phyloP scores from a whole-genome alignment of 2,329 filamentous ascomycete species.

The Trichophaea hybrida region DNA sequence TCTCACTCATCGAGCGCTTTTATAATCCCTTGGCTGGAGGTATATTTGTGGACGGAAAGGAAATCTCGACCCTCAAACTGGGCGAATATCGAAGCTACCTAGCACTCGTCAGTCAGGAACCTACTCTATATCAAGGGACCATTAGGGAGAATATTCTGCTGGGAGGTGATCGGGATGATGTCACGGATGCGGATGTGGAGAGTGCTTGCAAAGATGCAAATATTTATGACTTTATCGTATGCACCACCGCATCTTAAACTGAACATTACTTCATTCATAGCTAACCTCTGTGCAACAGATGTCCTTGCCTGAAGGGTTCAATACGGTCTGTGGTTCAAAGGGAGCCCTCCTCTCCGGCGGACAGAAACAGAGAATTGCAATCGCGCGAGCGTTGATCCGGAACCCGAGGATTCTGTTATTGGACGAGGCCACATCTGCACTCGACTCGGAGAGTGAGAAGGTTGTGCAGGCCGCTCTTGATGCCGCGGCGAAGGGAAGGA shows the following conservation, averaged over 20 bases:
- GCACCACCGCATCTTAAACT: slow-evolving; percentile 29
- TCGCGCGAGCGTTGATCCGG: slow-evolving; percentile 79
- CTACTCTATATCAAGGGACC: slow-evolving; percentile 83
- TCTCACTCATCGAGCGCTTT: slow-evolving; percentile 78
- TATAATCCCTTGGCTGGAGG: slow-evolving; percentile 76
- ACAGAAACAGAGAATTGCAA: slow-evolving; percentile 89
- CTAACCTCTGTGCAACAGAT: slow-evolving; percentile 8
- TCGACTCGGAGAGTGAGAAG: slow-evolving; percentile 65
- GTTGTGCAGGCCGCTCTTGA: slow-evolving; percentile 71
- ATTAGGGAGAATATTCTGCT: slow-evolving; percentile 83
- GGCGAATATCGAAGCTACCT: slow-evolving; percentile 74
- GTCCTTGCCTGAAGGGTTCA: slow-evolving; percentile 51
- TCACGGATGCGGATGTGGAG: slow-evolving; percentile 57
- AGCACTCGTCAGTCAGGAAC: slow-evolving; percentile 84
- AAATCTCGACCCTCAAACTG: slow-evolving; percentile 67
- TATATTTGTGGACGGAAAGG: slow-evolving; percentile 66
- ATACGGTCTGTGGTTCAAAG: slow-evolving; percentile 74
- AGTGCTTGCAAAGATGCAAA: slow-evolving; percentile 79
- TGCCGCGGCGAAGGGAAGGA: slow-evolving; percentile 59
- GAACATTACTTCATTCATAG: neutral
- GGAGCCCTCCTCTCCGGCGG: slow-evolving; percentile 75
- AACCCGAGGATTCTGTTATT: slow-evolving; percentile 65
- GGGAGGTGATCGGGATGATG: slow-evolving; percentile 50
- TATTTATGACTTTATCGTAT: slow-evolving; percentile 75
- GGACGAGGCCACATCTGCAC: slow-evolving; percentile 48